Evolutionary conservation across 345 rosid species (phyloP).

Genomic region (Theobroma cacao): DNA sequence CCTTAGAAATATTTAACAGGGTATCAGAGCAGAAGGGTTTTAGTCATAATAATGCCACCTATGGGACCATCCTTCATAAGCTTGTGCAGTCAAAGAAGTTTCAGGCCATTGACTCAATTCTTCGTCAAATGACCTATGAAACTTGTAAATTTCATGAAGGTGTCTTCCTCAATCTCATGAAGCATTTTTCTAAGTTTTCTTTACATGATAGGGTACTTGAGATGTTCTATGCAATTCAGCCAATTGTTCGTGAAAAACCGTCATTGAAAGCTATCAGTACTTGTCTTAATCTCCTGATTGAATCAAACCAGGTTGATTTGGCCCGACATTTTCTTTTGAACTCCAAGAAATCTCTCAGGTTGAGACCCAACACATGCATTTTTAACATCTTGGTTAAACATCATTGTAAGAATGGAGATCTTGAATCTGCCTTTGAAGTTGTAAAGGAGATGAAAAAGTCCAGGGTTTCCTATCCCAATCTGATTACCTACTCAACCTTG

Average conservation of each 20-base stretch:
- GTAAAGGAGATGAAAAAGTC: conserved; percentile 71
- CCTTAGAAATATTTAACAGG: conserved; percentile 68
- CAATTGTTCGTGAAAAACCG: conserved; percentile 70
- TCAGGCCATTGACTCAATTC: conserved; percentile 68
- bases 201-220: conserved; percentile 59
- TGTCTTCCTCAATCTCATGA: conserved; percentile 74
- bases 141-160: conserved; percentile 83
- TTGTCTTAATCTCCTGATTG: conserved; percentile 77
- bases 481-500: conserved; percentile 74
- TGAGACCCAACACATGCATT: conserved; percentile 84
- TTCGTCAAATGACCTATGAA: conserved; percentile 75
- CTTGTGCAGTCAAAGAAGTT: conserved; percentile 70
- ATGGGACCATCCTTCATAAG: conserved; percentile 60
- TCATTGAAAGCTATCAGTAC: conserved; percentile 81
- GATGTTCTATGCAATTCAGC: conserved; percentile 66
- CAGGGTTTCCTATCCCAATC: conserved; percentile 59
- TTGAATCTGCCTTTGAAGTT: conserved; percentile 60
- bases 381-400: conserved; percentile 84
- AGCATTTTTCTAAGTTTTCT: conserved; percentile 52
- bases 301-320: conserved; percentile 55
- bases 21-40: conserved; percentile 70
- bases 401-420: conserved; percentile 66
- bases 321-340: conserved; percentile 52
- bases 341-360: conserved; percentile 36
- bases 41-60: conserved; percentile 80